phyloP scores from a whole-genome alignment of 257 asterid genomes.

The Plantago ovata region DNA sequence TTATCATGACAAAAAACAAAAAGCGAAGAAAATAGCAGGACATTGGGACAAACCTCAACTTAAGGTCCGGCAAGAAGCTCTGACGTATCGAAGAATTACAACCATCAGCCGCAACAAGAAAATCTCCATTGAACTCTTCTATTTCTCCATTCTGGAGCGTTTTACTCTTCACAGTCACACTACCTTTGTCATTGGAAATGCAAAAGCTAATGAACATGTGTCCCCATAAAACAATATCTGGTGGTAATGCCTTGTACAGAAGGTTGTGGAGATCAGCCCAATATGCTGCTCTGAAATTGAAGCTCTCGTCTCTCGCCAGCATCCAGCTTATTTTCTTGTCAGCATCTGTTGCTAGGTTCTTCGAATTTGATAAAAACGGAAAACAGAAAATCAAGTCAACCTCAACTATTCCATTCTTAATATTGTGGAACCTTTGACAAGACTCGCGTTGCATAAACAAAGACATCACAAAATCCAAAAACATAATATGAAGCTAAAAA shows the following conservation, averaged over 20 bases:
- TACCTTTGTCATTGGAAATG: conserved; percentile 36
- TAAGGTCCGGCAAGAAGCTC: conserved; percentile 53
- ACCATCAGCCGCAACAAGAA: conserved; percentile 87
- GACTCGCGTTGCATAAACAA: not conserved
- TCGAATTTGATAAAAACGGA: conserved; percentile 8
- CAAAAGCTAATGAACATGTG: conserved; percentile 42
- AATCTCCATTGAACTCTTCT: conserved; percentile 40
- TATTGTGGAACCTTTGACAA: not conserved
- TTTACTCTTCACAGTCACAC: conserved; percentile 36
- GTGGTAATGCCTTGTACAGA: conserved; percentile 49
- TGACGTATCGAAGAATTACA: conserved; percentile 60
- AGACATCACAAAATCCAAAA: not conserved
- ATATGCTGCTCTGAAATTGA: conserved; percentile 70
- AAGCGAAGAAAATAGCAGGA: not conserved
- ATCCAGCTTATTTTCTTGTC: conserved; percentile 45
- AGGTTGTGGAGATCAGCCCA: conserved; percentile 85
- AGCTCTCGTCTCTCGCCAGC: conserved; percentile 61
- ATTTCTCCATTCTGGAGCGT: conserved; percentile 43
- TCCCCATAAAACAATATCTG: conserved; percentile 59
- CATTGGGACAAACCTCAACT: conserved; percentile 47
- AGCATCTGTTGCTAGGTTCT: conserved; percentile 64
- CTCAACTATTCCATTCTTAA: not conserved
- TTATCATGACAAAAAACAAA: not conserved
- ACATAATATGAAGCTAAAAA: not conserved
- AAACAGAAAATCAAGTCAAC: not conserved